Evolutionary conservation across 192 early-diverging fungal genomes (phyloP).

Genomic region (Phlyctochytrium bullatum): DNA sequence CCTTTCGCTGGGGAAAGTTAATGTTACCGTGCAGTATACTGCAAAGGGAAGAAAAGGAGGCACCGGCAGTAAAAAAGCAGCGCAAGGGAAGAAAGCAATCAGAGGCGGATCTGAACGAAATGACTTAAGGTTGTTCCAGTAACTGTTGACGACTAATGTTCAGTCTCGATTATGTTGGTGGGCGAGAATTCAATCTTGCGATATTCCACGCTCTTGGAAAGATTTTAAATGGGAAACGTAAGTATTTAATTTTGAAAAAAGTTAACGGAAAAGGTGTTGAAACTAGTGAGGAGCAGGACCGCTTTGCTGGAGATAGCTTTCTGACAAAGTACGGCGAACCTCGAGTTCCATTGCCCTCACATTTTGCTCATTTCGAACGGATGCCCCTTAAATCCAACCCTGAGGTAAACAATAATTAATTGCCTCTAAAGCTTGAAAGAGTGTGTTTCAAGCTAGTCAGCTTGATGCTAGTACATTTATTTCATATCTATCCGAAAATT

Average conservation of each 20-base stretch:
- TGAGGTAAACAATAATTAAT: slow-evolving; percentile 28
- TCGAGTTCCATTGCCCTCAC: slow-evolving; percentile 16
- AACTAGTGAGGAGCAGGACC: slow-evolving; percentile 1
- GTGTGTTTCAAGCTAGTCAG: slow-evolving; percentile 30
- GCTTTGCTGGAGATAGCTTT: background rate
- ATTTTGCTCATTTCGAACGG: slow-evolving; percentile 18
- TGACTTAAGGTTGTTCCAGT: background rate
- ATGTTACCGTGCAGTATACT: background rate
- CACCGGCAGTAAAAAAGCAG: background rate
- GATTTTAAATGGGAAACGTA: slow-evolving; percentile 40
- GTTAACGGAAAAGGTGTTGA: slow-evolving; percentile 12
- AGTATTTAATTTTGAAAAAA: slow-evolving; percentile 1
- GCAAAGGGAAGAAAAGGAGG: slow-evolving; percentile 14
- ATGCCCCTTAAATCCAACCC: slow-evolving; percentile 34
- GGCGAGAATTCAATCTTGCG: slow-evolving; percentile 27
- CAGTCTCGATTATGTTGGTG: slow-evolving; percentile 24
- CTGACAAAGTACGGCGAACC: background rate
- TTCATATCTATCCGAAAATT: slow-evolving; percentile 41
- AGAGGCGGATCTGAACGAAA: slow-evolving; percentile 5
- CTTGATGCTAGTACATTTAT: slow-evolving; percentile 29
- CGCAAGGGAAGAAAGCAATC: slow-evolving; percentile 6
- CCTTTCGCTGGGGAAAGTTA: slow-evolving; percentile 10
- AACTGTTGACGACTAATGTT: background rate
- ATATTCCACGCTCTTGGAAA: slow-evolving; percentile 43
- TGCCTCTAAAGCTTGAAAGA: slow-evolving; percentile 13